phyloP scores from a whole-genome alignment of 176 grass and related monocot species.

The Carex cristatella region DNA sequence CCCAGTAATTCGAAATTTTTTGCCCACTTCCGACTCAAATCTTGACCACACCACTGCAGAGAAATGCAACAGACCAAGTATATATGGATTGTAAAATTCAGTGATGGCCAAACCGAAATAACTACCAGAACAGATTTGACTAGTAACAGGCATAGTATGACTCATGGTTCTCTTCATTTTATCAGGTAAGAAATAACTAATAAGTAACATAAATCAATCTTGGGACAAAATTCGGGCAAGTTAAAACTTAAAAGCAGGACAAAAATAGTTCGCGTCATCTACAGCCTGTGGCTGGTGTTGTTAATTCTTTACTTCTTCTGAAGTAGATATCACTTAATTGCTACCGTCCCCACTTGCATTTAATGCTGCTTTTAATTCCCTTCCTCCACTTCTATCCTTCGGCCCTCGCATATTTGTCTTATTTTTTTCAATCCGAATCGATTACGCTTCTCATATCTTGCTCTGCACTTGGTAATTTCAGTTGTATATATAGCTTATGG shows the following conservation, averaged over 20 bases:
- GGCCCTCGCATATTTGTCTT: background rate
- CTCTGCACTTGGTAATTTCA: background rate
- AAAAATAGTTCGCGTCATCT: background rate
- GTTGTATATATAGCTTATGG: background rate
- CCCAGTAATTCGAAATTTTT: no score
- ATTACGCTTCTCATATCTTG: background rate
- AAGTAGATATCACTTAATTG: conserved; percentile 20
- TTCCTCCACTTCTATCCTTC: background rate
- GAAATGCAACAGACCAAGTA: background rate
- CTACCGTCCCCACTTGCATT: conserved; percentile 13
- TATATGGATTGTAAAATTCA: background rate
- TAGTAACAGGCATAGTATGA: background rate
- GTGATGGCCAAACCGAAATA: background rate
- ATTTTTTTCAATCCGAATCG: background rate
- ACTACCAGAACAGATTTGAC: background rate
- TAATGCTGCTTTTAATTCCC: conserved; percentile 8
- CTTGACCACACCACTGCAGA: background rate
- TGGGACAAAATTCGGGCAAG: background rate
- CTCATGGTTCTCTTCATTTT: background rate
- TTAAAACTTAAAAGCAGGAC: conserved; percentile 11
- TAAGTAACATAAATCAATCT: background rate
- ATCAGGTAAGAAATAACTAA: background rate
- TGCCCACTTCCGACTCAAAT: no score
- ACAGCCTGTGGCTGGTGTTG: background rate
- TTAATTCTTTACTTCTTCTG: conserved; percentile 13